phyloP scores from a whole-genome alignment of 805 yeast species.

The Kluyveromyces lactis region DNA sequence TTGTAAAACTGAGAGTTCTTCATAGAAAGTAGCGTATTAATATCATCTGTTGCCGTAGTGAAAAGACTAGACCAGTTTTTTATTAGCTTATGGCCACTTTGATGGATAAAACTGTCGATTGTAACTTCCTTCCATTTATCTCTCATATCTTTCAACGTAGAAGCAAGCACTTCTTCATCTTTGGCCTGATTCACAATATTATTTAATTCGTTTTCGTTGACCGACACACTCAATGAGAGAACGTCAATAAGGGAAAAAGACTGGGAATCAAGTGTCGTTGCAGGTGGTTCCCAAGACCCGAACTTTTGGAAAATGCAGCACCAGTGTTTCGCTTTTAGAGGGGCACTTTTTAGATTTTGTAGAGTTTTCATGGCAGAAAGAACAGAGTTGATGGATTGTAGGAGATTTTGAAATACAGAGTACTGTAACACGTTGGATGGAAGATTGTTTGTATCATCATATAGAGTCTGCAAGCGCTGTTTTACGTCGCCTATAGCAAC shows the following conservation, averaged over 20 bases:
- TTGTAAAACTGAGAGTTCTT: conserved; percentile 54
- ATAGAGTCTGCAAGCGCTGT: background rate
- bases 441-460: background rate
- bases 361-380: conserved; percentile 23
- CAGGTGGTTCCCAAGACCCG: conserved; percentile 9
- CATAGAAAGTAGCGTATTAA: conserved; percentile 61
- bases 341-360: conserved; percentile 43
- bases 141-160: conserved; percentile 42
- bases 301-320: conserved; percentile 33
- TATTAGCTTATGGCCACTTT: conserved; percentile 45
- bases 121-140: conserved; percentile 46
- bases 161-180: conserved; percentile 62
- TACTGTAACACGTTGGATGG: conserved; percentile 6
- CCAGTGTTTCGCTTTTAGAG: conserved; percentile 66
- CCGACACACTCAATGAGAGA: conserved; percentile 44
- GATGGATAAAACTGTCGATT: conserved; percentile 48
- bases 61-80: conserved; percentile 61
- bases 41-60: conserved; percentile 49
- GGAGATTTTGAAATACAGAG: conserved; percentile 5
- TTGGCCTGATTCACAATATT: conserved; percentile 53
- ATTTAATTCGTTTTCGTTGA: conserved; percentile 40
- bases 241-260: conserved; percentile 48
- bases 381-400: conserved; percentile 4
- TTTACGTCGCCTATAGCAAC: conserved; percentile 1
- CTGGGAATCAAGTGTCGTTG: conserved; percentile 14